Evolutionary conservation across 148 eudicot genomes (phyloP).

Genomic region (Rhododendron ferrugineum): DNA sequence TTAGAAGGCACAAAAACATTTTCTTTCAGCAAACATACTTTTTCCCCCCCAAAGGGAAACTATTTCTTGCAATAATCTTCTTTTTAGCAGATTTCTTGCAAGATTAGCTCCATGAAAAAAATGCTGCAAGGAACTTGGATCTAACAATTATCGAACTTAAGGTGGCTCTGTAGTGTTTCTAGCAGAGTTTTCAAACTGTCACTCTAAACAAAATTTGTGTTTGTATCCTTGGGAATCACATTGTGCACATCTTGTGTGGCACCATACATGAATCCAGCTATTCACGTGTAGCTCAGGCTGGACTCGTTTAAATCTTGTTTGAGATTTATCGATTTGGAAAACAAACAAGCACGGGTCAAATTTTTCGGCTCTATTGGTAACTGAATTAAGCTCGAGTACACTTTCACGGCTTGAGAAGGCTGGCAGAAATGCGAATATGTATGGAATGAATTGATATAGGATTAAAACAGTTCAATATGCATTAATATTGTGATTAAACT

Average conservation of each 20-base stretch:
- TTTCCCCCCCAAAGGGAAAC: not conserved
- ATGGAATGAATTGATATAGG: too few species aligned
- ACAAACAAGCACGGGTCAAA: not conserved
- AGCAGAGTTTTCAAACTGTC: not conserved
- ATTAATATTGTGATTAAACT: too few species aligned
- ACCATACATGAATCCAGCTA: too few species aligned
- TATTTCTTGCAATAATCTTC: not conserved
- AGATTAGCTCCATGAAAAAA: not conserved
- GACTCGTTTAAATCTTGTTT: too few species aligned
- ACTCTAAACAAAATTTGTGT: not conserved
- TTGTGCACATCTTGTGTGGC: too few species aligned
- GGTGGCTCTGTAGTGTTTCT: too few species aligned
- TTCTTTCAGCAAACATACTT: not conserved
- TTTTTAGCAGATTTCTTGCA: not conserved
- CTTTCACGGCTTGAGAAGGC: too few species aligned
- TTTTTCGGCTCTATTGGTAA: not conserved
- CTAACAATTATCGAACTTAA: not conserved
- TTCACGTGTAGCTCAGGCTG: too few species aligned
- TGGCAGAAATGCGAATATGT: too few species aligned
- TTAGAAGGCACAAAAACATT: not conserved
- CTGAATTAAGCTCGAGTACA: not conserved
- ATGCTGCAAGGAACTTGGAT: not conserved
- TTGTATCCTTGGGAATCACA: not conserved
- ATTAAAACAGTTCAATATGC: too few species aligned
- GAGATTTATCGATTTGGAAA: too few species aligned